A percentile compares a stretch with the other conserved stretches of the same genome.
These are phyloP conservation scores for Bjerkandera adusta DNA, from an alignment of 1,284 basidiomycete species.

Conservation along the genomic window DNA sequence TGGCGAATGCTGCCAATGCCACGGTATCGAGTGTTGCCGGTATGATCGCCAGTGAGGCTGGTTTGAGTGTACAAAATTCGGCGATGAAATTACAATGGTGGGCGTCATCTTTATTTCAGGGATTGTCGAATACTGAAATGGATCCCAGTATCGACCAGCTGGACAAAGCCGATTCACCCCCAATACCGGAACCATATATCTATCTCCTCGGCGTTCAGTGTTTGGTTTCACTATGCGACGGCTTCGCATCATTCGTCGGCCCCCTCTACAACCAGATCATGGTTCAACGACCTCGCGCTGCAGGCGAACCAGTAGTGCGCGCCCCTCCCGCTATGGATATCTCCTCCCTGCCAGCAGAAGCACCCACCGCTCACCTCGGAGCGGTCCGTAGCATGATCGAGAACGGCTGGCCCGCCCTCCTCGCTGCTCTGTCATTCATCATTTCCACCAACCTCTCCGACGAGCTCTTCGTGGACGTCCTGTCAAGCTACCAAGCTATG, in stretches of 20 bases:
- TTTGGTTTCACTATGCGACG: constrained; percentile 85
- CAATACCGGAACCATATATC: constrained; percentile 89
- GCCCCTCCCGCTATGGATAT: constrained; percentile 77
- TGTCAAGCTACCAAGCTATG: constrained; percentile 81
- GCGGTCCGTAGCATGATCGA: constrained; percentile 79
- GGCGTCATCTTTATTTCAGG: no score
- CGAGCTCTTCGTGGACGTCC: constrained; percentile 82
- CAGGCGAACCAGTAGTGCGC: constrained; percentile 63
- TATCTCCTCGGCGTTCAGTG: constrained; percentile 92
- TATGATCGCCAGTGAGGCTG: constrained; percentile 63
- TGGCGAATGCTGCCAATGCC: constrained; percentile 79
- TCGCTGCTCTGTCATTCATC: constrained; percentile 87
- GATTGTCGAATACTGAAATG: neutral
- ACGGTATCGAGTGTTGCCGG: constrained; percentile 75
- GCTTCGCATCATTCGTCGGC: constrained; percentile 73
- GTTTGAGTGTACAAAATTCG: constrained; percentile 69
- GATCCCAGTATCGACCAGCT: constrained; percentile 85
- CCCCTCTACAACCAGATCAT: constrained; percentile 69
- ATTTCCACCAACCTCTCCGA: constrained; percentile 89
- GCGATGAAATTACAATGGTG: constrained; percentile 87
- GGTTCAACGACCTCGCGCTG: constrained; percentile 61
- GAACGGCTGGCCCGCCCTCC: constrained; percentile 85
- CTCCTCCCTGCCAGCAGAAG: constrained; percentile 53
- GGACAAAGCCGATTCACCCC: constrained; percentile 93
- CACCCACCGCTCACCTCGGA: constrained; percentile 52